Evolutionary conservation across 2,329 filamentous ascomycete genomes (phyloP), one percentile per base, ranked within the genome.

Genomic region (Sporothrix phasma): DNA sequence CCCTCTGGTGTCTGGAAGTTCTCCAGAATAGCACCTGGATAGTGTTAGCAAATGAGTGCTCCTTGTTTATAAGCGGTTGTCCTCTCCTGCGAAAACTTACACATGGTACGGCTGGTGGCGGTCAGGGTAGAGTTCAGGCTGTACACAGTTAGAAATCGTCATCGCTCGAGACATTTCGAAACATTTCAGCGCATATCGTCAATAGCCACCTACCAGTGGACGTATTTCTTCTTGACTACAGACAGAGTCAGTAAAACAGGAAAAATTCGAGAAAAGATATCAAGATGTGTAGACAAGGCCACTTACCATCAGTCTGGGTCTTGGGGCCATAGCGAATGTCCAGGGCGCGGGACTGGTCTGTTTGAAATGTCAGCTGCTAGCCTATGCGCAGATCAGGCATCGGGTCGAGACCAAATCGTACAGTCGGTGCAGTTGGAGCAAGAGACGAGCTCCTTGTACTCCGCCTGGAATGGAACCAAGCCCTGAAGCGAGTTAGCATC

Each of bases 401-500:
- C 29, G 26, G 15, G 11, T 26, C 3, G 13, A n/a, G 13, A 13
- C 17, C 45, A 29, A 3, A 62, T 34, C 68, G 5, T 29, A 68
- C 66, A 97, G 75, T 97, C 93, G 51, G 91, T 96, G 80, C 94
- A 99, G 79, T 99, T 99, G 67, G 91, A 96, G 83, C 92, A 96
- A 22, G 90, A 96, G 60, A 97, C 94, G 31, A 99, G 84, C 79
- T 97, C 94, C 79, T 97, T 97, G 83, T 97, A 99, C 77, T 97
- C 94, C 71, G 89, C 89, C 76, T 97, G 92, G 81, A 89, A 95
- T 17, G 92, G 76, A 96, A 96, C 90, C 92, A 96, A 3, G 94
- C 70, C 69, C 53, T 63, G 31, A 5, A 13, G 43, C 17, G 3
- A 61, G 15, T 15, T 34, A 51, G 47, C 26, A n/a, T n/a, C 24